Conservation (phyloP, 2,329 filamentous ascomycete species). For the Fusarium sulawesiense region DNA sequence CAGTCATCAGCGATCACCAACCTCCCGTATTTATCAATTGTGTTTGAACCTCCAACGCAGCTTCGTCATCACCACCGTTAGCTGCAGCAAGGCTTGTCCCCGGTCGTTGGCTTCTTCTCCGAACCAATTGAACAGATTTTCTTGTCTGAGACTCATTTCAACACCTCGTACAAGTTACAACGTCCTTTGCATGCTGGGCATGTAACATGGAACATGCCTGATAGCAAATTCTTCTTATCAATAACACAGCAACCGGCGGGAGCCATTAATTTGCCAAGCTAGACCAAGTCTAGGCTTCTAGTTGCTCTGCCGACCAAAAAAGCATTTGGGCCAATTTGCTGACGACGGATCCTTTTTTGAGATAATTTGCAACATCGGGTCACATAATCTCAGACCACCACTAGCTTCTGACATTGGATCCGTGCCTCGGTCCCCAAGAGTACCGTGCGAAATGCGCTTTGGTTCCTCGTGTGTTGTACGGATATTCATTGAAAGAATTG, state of each 20-base stretch:
- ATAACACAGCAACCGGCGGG: constrained; percentile 8
- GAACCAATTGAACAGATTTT: constrained; percentile 30
- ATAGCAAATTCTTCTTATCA: constrained; percentile 17
- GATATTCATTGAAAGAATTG: neutral
- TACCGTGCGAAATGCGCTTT: constrained; percentile 13
- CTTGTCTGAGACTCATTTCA: constrained; percentile 5
- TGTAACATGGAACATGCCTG: constrained; percentile 17
- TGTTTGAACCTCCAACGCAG: constrained; percentile 3
- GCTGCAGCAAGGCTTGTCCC: constrained; percentile 28
- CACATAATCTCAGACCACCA: constrained; percentile 28
- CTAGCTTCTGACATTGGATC: constrained; percentile 18
- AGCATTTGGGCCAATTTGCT: constrained; percentile 20
- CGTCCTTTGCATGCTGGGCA: neutral
- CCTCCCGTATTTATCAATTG: constrained; percentile 27
- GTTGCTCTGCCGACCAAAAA: constrained; percentile 45
- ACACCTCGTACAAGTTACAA: neutral
- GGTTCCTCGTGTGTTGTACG: neutral
- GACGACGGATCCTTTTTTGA: constrained; percentile 23
- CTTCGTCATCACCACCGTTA: constrained; percentile 22
- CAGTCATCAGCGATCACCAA: constrained; percentile 16
- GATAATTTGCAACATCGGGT: constrained; percentile 25
- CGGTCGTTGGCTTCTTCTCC: constrained; percentile 12
- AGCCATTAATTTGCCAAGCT: constrained; percentile 33
- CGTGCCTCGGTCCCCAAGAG: constrained; percentile 14
- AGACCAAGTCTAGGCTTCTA: constrained; percentile 25